phyloP scores from a whole-genome alignment of 2,329 filamentous ascomycete genomes.

The Fusarium equiseti region DNA sequence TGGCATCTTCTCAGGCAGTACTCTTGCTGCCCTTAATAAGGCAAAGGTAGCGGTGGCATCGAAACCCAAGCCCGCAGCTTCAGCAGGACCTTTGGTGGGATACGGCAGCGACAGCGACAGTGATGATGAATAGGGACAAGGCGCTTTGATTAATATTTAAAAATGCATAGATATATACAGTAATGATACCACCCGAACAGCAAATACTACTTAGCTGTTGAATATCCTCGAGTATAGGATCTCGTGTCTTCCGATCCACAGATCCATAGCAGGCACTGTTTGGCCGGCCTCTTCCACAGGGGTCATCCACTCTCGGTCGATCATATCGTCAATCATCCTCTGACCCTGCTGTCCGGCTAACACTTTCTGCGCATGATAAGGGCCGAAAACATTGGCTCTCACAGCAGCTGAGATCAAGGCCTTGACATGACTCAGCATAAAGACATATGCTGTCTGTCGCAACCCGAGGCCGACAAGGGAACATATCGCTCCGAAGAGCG shows the following conservation, averaged over 20 bases:
- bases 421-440: constrained; percentile 81
- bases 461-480: constrained; percentile 69
- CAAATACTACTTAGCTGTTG: constrained; percentile 70
- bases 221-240: constrained; percentile 87
- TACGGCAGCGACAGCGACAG: constrained; percentile 95
- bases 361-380: constrained; percentile 81
- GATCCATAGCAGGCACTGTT: constrained; percentile 80
- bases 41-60: constrained; percentile 66
- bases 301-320: constrained; percentile 71
- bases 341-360: constrained; percentile 73
- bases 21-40: constrained; percentile 80
- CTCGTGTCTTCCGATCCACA: constrained; percentile 88
- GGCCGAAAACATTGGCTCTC: constrained; percentile 80
- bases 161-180: constrained; percentile 44
- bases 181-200: constrained; percentile 50
- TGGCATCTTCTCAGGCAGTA: constrained; percentile 85
- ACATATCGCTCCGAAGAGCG: constrained; percentile 76
- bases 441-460: constrained; percentile 78
- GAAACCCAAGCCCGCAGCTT: constrained; percentile 64
- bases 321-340: constrained; percentile 66
- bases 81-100: constrained; percentile 80
- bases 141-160: constrained; percentile 43
- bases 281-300: constrained; percentile 77
- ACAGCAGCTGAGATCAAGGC: constrained; percentile 82
- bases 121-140: constrained; percentile 67